phyloP scores from a whole-genome alignment of 805 yeast species.

The Yarrowia alimentaria region DNA sequence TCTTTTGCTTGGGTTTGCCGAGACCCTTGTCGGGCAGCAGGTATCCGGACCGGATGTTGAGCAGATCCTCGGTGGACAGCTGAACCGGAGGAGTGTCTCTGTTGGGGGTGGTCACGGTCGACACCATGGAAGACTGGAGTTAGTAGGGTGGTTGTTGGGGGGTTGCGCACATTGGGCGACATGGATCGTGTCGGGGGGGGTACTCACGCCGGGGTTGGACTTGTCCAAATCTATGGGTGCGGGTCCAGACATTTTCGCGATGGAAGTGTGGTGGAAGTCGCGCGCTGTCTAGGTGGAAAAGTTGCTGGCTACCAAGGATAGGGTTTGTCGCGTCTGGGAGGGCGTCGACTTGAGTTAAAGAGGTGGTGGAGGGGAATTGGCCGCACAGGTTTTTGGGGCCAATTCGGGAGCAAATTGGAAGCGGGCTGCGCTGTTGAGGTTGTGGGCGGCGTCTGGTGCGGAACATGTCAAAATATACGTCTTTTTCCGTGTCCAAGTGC shows the following conservation, averaged over 20 bases:
- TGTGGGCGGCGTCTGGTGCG: no score
- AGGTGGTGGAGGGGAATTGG: no score
- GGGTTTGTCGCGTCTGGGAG: slow-evolving; percentile 26
- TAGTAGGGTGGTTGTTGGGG: background rate
- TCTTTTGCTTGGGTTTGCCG: slow-evolving; percentile 20
- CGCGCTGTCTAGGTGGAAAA: slow-evolving; percentile 18
- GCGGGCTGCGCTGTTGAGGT: no score
- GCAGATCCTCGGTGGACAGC: slow-evolving; percentile 26
- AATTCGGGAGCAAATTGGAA: no score
- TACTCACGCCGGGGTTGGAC: slow-evolving; percentile 28
- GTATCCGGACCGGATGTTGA: slow-evolving; percentile 17
- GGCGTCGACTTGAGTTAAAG: no score
- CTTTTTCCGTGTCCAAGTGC: no score
- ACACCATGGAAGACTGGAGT: slow-evolving; percentile 25
- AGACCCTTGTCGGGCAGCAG: slow-evolving; percentile 25
- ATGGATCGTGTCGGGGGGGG: background rate
- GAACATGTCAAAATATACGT: no score
- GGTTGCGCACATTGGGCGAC: background rate
- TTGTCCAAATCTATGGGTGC: slow-evolving; percentile 25
- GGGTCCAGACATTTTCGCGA: slow-evolving; percentile 23
- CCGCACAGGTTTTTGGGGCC: no score
- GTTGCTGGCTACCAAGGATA: slow-evolving; percentile 24
- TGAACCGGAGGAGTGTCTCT: slow-evolving; percentile 26
- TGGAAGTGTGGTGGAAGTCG: slow-evolving; percentile 23
- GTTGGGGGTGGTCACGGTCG: slow-evolving; percentile 28